These are phyloP conservation scores for Apiospora hydei DNA, from an alignment of 2,329 filamentous ascomycete genomes.

Conservation along the genomic window DNA sequence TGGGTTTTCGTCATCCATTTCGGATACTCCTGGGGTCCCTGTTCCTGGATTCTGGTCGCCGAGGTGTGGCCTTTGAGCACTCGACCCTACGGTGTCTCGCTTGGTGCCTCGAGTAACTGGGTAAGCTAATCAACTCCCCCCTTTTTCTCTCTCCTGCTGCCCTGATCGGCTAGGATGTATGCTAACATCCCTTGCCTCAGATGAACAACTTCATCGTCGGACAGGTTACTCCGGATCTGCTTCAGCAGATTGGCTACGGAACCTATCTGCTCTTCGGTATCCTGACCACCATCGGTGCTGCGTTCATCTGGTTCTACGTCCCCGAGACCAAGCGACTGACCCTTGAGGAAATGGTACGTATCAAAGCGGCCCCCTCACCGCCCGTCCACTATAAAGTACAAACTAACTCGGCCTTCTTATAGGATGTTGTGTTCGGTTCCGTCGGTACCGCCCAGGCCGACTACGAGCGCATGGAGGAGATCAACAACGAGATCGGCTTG, in stretches of 20 bases:
- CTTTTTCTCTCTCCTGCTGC: not conserved
- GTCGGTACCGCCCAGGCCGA: conserved; percentile 72
- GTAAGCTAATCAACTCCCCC: conserved; percentile 44
- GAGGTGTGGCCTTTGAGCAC: conserved; percentile 78
- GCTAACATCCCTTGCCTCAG: not conserved
- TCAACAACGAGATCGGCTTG: conserved; percentile 74
- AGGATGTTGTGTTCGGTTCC: conserved; percentile 72
- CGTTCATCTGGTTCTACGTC: conserved; percentile 68
- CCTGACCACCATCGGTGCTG: conserved; percentile 67
- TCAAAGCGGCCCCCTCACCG: not conserved
- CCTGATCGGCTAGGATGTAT: not conserved
- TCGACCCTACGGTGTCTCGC: conserved; percentile 73
- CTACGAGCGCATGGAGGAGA: conserved; percentile 74
- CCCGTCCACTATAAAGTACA: not conserved
- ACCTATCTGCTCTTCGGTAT: conserved; percentile 76
- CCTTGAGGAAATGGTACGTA: conserved; percentile 67
- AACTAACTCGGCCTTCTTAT: not conserved
- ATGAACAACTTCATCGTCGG: conserved; percentile 70
- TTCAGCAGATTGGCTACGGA: conserved; percentile 69
- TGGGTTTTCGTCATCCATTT: conserved; percentile 81
- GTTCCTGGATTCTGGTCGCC: conserved; percentile 76
- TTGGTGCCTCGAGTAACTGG: conserved; percentile 72
- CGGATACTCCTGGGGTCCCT: conserved; percentile 78
- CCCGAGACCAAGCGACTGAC: conserved; percentile 70
- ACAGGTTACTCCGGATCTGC: conserved; percentile 74